Conservation (phyloP, 2,329 filamentous ascomycete species). For the Hansfordia pulvinata region DNA sequence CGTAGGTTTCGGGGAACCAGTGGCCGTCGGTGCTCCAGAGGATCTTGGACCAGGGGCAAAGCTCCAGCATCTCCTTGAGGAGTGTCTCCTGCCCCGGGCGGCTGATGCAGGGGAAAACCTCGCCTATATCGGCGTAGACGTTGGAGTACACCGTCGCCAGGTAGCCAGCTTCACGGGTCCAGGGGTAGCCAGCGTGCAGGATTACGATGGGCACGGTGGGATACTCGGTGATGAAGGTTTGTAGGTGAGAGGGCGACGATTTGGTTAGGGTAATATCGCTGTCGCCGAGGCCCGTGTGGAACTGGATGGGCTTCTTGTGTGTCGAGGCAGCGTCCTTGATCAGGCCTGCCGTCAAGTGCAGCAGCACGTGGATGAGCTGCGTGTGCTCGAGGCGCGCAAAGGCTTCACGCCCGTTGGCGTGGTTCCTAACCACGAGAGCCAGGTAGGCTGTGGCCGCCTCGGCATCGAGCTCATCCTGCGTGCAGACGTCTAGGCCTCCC, state of each 20-base stretch:
- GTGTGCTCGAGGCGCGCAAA: constrained; percentile 46
- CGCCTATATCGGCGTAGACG: constrained; percentile 70
- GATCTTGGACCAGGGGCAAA: constrained; percentile 62
- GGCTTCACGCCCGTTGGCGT: constrained; percentile 9
- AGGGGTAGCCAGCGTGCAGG: constrained; percentile 72
- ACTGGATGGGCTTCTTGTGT: constrained; percentile 60
- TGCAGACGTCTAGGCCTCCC: constrained; percentile 51
- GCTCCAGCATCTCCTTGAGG: constrained; percentile 58
- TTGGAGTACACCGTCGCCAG: constrained; percentile 66
- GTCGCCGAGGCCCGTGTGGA: constrained; percentile 74
- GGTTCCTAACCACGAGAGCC: constrained; percentile 17
- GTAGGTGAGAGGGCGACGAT: constrained; percentile 63
- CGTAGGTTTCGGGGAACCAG: constrained; percentile 66
- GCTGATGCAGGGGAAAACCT: constrained; percentile 69
- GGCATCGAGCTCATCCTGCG: constrained; percentile 19
- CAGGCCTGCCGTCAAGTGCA: constrained; percentile 47
- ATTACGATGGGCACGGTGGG: constrained; percentile 61
- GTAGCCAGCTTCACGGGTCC: constrained; percentile 65
- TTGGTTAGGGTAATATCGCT: constrained; percentile 59
- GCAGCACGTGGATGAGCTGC: constrained; percentile 55
- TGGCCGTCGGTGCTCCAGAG: constrained; percentile 74
- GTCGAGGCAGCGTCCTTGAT: constrained; percentile 31
- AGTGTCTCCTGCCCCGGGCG: constrained; percentile 61
- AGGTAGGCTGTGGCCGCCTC: constrained; percentile 26
- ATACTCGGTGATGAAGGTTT: constrained; percentile 58